phyloP scores from a whole-genome alignment of 352 stramenopile genomes.

The Phytophthora pisi region DNA sequence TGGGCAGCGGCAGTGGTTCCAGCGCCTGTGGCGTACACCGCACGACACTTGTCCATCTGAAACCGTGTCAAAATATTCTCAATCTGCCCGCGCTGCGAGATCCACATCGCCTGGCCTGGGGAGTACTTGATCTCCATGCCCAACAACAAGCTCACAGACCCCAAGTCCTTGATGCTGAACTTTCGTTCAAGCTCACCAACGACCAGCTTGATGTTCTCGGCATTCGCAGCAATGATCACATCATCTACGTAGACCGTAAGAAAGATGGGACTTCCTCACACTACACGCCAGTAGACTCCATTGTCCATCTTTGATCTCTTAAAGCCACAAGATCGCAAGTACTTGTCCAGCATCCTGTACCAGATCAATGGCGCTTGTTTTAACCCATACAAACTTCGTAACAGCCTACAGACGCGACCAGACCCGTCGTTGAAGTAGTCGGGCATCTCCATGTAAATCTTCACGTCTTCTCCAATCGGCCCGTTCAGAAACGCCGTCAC shows the following conservation, averaged over 20 bases:
- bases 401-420: no score
- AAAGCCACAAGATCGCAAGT: neutral
- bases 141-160: neutral
- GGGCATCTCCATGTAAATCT: no score
- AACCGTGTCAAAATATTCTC: neutral
- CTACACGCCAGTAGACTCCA: neutral
- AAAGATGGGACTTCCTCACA: neutral
- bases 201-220: neutral
- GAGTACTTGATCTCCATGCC: neutral
- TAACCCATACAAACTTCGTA: no score
- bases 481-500: no score
- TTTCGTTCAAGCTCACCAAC: neutral
- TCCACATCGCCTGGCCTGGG: neutral
- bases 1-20: no score
- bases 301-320: neutral
- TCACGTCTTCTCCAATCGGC: no score
- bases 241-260: neutral
- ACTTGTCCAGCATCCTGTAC: neutral
- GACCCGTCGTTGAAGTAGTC: no score
- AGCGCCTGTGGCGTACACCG: no score
- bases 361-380: no score
- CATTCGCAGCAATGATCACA: neutral
- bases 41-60: neutral
- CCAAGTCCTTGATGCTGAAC: neutral
- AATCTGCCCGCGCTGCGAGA: neutral